Evolutionary conservation across 345 rosid genomes (phyloP).

Genomic region (Gossypium bickii): DNA sequence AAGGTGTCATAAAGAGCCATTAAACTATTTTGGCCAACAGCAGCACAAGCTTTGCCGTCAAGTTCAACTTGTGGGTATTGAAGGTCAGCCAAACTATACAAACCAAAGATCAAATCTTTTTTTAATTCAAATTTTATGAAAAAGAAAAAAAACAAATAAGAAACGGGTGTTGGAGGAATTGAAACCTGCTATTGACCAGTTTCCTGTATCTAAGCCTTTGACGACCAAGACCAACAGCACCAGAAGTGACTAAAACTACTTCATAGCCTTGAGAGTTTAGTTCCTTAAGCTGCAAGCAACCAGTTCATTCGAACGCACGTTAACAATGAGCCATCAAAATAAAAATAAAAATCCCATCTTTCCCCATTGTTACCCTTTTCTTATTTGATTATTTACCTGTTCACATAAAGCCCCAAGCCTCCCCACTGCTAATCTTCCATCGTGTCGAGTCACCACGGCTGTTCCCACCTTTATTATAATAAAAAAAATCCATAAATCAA

Average conservation of each 20-base stretch:
- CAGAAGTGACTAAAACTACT: constrained; percentile 49
- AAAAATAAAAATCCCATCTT: not conserved
- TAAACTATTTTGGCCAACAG: constrained; percentile 53
- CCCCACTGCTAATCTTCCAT: constrained; percentile 55
- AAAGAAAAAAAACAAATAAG: not conserved
- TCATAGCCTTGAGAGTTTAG: constrained; percentile 42
- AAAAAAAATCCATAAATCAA: not conserved
- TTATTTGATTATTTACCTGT: constrained; percentile 30
- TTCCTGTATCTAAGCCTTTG: constrained; percentile 48
- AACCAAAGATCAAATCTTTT: constrained; percentile 1
- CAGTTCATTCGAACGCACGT: not conserved
- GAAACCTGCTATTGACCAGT: constrained; percentile 53
- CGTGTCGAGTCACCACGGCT: constrained; percentile 53
- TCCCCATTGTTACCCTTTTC: not conserved
- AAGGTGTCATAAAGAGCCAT: constrained; percentile 59
- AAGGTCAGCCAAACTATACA: constrained; percentile 50
- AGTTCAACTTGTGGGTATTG: constrained; percentile 47
- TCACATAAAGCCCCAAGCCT: constrained; percentile 56
- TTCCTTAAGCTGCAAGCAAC: constrained; percentile 45
- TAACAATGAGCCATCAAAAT: not conserved
- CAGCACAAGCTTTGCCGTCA: constrained; percentile 60
- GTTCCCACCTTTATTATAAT: constrained; percentile 44
- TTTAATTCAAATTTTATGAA: not conserved
- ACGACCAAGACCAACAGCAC: constrained; percentile 60
- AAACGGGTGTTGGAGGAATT: not conserved